Percentiles rank a stretch among this genome's conserved stretches.
Conservation (phyloP, 1,139 yeast genomes). For the Nadsonia starkeyi-henricii region DNA sequence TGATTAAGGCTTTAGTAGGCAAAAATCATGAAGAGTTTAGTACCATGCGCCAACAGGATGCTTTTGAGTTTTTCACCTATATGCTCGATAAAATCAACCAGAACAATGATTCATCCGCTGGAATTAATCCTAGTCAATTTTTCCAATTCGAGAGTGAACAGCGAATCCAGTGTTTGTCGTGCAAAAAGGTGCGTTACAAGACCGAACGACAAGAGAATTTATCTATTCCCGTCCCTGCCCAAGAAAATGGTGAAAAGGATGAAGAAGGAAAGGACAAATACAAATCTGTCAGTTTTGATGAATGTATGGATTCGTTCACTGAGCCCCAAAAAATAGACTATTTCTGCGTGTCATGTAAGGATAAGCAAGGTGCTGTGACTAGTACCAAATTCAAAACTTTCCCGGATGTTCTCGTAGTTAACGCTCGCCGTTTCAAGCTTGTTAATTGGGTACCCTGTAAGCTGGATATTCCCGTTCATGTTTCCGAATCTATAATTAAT, state of each 20-base stretch:
- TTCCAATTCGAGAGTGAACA: conserved; percentile 56
- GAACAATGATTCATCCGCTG: conserved; percentile 3
- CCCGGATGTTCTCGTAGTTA: conserved; percentile 59
- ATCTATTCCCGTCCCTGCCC: conserved; percentile 44
- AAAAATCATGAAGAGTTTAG: conserved; percentile 68
- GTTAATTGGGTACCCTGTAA: conserved; percentile 88
- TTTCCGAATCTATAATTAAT: conserved; percentile 28
- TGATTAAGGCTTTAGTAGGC: conserved; percentile 66
- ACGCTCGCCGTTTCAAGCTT: conserved; percentile 66
- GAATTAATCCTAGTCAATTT: conserved; percentile 33
- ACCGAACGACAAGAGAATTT: conserved; percentile 53
- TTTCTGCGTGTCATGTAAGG: conserved; percentile 48
- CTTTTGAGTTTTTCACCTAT: conserved; percentile 72
- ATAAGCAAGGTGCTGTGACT: conserved; percentile 16
- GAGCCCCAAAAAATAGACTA: conserved; percentile 49
- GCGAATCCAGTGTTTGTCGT: conserved; percentile 47
- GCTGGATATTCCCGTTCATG: conserved; percentile 53
- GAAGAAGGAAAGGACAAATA: conserved; percentile 35
- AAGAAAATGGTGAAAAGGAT: conserved; percentile 17
- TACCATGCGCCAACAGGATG: conserved; percentile 87
- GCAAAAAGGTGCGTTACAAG: conserved; percentile 47
- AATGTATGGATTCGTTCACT: conserved; percentile 36
- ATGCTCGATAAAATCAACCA: conserved; percentile 48
- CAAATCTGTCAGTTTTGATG: conserved; percentile 37
- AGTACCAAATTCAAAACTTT: conserved; percentile 40